Base-by-base conservation (phyloP, 1,139 yeast genomes). In the Saccharomyces pastorianus region DNA sequence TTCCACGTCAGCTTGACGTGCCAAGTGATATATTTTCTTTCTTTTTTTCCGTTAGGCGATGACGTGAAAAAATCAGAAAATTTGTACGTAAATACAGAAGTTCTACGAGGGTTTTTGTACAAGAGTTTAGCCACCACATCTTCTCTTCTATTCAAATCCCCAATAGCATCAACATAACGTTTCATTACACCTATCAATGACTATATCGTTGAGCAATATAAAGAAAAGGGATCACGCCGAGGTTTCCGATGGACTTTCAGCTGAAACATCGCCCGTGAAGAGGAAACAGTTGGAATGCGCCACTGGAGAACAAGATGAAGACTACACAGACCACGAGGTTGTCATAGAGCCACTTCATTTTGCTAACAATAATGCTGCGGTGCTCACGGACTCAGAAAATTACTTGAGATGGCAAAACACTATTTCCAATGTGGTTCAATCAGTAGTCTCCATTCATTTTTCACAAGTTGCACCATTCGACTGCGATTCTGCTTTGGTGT, bases 371-470 rank as follows among this genome's bases (percentile, higher is more conserved):
- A 26, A 48, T 31, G 13, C 2, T 3, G 31, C 25, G 1, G 26
- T 26, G 32, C 27, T 34, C 5, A 27, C 27, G n/a, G 61, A 56
- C 34, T 55, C 63, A 28, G 63, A 62, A 47, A 66, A 65, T 50
- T 62, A 67, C 51, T 63, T 67, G 6, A 74, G 72, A 64, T 91
- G 98, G 98, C 93, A 86, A 65, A 75, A 76, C 42, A 88, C 96
- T 1, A 88, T 91, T 53, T 83, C 89, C 53, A 78, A 79, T 54
- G 96, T 89, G 3, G 96, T 91, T 38, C 81, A 84, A 62, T 80
- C 90, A 6, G 96, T 91, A 17, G 97, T 91, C 1, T 87, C 96
- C 0, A 84, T 91, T 55, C 96, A 89, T 69, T 90, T 90, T 65
- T 80, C 95, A 14, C 95, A 86, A 67, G 89, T 88, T n/a, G 81